Base-by-base conservation (phyloP, 2,329 filamentous ascomycete species). In the Xylaria sp. region DNA sequence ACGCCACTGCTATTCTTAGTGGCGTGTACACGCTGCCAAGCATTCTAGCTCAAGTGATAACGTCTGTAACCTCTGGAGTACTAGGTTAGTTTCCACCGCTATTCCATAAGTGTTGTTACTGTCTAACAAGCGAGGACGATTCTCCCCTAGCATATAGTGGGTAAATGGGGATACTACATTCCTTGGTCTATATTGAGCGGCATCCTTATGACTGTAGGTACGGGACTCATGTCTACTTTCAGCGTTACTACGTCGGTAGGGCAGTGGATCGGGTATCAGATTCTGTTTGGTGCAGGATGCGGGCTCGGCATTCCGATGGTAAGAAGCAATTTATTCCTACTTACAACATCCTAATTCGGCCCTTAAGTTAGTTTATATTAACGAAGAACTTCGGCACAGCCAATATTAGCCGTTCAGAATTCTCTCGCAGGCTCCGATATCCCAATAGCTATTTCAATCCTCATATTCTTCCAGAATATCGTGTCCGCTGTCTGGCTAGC, bases 181-280 rank as follows among this genome's bases (percentile, higher is more conserved):
- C 32, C 32, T 8, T 35, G 32, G 32, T 35, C 32, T 35, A 35
- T 35, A 6, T 6, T 35, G 8, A 35, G 32, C 8, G 32, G 32
- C 10, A 35, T 35, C 8, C 32, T 35, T 35, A 35, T 35, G 32
- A 35, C 32, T 35, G 10, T 35, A 1, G 32, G 32, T 10, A 10
- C 42, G n/a, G 42, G 42, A 44, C 42, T 44, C 18, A 44, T 44
- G n/a, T 44, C 42, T 44, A 44, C 42, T 21, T 44, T 44, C 42
- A 5, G 16, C 9, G 42, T 44, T 8, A 16, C 16, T 21, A 44
- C 42, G n/a, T 44, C 42, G n/a, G n/a, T 21, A 21, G 42, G 42
- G 16, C 42, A 44, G n/a, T 44, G 18, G 42, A 44, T 44, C n/a
- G 42, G 16, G 16, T 44, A 44, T 44, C 42, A 44, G 42, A 44